phyloP scores from a whole-genome alignment of 2,329 filamentous ascomycete genomes.

The Dactylellina sp. region DNA sequence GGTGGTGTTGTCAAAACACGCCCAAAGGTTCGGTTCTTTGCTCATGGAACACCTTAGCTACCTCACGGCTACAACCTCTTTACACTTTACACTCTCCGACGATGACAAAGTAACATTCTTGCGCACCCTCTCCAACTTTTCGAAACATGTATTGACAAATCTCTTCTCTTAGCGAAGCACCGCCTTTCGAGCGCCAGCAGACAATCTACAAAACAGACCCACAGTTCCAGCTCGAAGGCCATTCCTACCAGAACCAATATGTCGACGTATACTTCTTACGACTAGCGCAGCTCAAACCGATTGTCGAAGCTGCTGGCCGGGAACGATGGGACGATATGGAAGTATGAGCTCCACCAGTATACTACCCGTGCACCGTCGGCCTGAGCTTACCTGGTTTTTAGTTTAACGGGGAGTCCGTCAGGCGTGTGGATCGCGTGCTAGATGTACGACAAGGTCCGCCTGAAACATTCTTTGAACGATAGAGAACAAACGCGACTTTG shows the following conservation, averaged over 20 bases:
- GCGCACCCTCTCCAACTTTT: not conserved
- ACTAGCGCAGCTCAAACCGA: conserved; percentile 85
- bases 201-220: conserved; percentile 56
- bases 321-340: conserved; percentile 81
- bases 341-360: conserved; percentile 63
- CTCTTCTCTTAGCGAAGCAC: conserved; percentile 25
- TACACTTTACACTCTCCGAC: too few species aligned
- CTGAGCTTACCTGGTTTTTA: conserved; percentile 60
- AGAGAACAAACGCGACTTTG: not conserved
- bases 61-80: too few species aligned
- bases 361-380: not conserved
- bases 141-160: not conserved
- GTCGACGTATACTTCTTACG: conserved; percentile 97
- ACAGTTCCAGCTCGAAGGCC: conserved; percentile 64
- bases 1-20: too few species aligned
- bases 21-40: too few species aligned
- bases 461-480: conserved; percentile 21
- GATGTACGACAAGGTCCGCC: conserved; percentile 82
- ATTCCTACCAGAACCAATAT: conserved; percentile 93
- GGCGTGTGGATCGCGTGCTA: conserved; percentile 84
- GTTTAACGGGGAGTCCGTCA: conserved; percentile 80
- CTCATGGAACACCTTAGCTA: too few species aligned
- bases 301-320: conserved; percentile 78
- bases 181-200: conserved; percentile 42
- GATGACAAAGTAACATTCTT: not conserved